These are phyloP conservation scores for Cordyceps javanica DNA, from an alignment of 2,329 filamentous ascomycete genomes.

Conservation along the genomic window DNA sequence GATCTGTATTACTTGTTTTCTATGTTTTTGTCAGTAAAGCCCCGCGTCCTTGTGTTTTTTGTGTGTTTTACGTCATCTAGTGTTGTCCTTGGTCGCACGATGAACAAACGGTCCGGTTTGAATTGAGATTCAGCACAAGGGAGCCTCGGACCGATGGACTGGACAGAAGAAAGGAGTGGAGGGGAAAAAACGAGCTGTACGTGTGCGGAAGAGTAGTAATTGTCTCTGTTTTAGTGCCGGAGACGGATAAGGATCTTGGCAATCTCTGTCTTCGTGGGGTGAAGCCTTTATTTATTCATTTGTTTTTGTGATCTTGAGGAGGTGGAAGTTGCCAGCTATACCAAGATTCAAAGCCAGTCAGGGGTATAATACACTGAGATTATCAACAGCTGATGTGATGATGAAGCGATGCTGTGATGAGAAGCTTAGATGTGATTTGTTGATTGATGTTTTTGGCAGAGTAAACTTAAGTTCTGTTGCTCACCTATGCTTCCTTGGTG, in stretches of 20 bases:
- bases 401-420: not conserved
- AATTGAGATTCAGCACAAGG: not conserved
- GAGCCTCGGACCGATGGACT: no score
- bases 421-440: no score
- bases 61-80: not conserved
- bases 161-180: not conserved
- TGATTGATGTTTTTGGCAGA: no score
- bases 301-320: slow-evolving; percentile 6
- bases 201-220: not conserved
- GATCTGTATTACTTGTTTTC: slow-evolving; percentile 13
- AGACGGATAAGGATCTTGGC: not conserved
- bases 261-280: not conserved
- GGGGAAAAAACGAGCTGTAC: not conserved
- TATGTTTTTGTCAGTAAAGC: not conserved
- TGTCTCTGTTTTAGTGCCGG: not conserved
- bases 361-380: slow-evolving; percentile 34
- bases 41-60: not conserved
- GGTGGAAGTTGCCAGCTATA: slow-evolving; percentile 24
- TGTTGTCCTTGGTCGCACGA: no score
- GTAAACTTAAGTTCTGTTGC: no score
- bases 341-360: slow-evolving; percentile 25
- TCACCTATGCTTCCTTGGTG: no score
- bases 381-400: slow-evolving; percentile 21
- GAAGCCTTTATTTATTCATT: not conserved
- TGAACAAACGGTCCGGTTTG: no score